Conservation (phyloP, 352 stramenopile genomes). For the Pythium biforme region DNA sequence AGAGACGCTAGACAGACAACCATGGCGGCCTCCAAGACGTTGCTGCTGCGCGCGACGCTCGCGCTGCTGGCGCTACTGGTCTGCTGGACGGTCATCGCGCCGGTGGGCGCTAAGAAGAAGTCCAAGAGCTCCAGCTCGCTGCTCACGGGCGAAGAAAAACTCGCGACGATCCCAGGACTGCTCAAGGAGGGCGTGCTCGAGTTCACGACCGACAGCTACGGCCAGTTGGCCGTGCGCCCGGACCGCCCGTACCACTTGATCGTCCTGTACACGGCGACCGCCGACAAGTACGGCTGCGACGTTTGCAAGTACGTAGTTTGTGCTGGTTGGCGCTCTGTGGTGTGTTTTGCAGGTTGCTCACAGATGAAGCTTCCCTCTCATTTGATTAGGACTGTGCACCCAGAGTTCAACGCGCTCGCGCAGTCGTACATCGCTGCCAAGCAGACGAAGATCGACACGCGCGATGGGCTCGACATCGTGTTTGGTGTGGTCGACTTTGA, state of each 20-base stretch:
- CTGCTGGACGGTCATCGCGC: conserved; percentile 25
- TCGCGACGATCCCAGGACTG: conserved; percentile 47
- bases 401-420: conserved; percentile 63
- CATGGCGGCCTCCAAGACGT: conserved; percentile 20
- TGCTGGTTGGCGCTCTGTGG: neutral
- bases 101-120: conserved; percentile 44
- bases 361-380: neutral
- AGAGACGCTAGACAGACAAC: neutral
- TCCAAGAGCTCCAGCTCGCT: conserved; percentile 10
- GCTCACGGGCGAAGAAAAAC: conserved; percentile 60
- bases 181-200: conserved; percentile 60
- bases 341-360: no score
- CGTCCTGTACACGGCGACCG: conserved; percentile 72
- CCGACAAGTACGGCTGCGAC: conserved; percentile 76
- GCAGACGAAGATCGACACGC: conserved; percentile 70
- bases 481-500: conserved; percentile 82
- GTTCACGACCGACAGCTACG: conserved; percentile 58
- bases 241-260: conserved; percentile 83
- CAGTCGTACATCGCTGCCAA: conserved; percentile 65
- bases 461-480: conserved; percentile 73
- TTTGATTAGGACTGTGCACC: conserved; percentile 45
- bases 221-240: conserved; percentile 51
- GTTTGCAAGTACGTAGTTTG: conserved; percentile 53
- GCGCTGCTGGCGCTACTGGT: conserved; percentile 40
- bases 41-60: conserved; percentile 27